Base-by-base conservation (phyloP, 2,329 filamentous ascomycete species). In the Drechslerella dactyloides region DNA sequence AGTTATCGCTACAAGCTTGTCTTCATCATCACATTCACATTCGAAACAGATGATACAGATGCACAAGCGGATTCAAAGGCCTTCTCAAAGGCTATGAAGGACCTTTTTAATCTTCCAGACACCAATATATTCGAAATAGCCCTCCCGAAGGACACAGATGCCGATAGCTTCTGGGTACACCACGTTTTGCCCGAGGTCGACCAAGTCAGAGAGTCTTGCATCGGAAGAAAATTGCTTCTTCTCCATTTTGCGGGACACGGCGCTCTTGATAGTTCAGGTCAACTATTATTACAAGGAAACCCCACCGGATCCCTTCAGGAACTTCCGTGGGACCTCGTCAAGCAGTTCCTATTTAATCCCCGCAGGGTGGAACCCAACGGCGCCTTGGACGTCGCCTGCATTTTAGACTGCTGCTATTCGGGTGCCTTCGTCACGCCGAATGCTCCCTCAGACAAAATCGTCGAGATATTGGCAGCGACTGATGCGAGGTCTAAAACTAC, bases 191-290 rank as follows among this genome's bases (percentile, higher is more conserved):
- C 5, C 5, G 37, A 37, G 52, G 11, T 55, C 23, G n/a, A 13
- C 10, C 15, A 21, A 55, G 30, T 55, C 7, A 21, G 30, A 1
- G 8, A 8, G 1, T 55, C 53, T 15, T 42, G 7, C 35, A 5
- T 2, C 1, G 53, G 53, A 13, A 11, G 53, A 3, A 56, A 42
- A 24, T 19, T 56, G 2, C n/a, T 56, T 1, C 27, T 56, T 1
- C 21, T 56, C 1, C 53, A 56, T 33, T 56, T 56, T 33, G 53
- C 53, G 7, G 33, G 53, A n/a, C 33, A 42, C 33, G 53, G 30
- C 1, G 30, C 3, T 4, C 2, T 56, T 42, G 35, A 56, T 17
- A 3, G 3, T 7, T 42, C 5, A 2, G 11, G 11, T 11, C 2
- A 8, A 3, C n/a, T 56, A 1, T 1, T 6, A 2, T 19, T 56